Conservation (phyloP, 805 yeast genomes). For the Wickerhamiella galacta region DNA sequence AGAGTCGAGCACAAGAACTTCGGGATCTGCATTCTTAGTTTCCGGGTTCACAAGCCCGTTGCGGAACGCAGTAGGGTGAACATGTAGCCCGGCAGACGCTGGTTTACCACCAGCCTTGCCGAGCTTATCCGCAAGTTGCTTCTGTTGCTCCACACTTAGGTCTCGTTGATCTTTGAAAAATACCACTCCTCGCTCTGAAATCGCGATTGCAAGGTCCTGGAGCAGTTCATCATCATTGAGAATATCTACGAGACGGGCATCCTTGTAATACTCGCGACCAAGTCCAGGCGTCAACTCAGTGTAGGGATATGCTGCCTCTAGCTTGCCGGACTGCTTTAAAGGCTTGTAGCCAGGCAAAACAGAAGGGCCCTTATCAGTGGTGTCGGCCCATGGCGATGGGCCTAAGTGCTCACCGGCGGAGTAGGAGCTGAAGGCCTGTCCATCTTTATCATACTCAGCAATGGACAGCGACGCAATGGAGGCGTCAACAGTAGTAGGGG, state of each 20-base stretch:
- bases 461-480: too few relatives aligned
- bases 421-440: too few relatives aligned
- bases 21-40: slow-evolving; percentile 19
- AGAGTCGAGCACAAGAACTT: slow-evolving; percentile 16
- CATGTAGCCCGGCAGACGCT: slow-evolving; percentile 16
- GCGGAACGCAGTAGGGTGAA: slow-evolving; percentile 20
- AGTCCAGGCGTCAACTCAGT: slow-evolving; percentile 19
- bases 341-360: slow-evolving; percentile 9
- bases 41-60: slow-evolving; percentile 16
- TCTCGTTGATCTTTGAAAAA: slow-evolving; percentile 33
- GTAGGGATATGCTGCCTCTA: slow-evolving; percentile 16
- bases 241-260: slow-evolving; percentile 16
- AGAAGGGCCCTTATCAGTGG: slow-evolving; percentile 14
- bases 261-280: slow-evolving; percentile 20
- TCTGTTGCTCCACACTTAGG: slow-evolving; percentile 17
- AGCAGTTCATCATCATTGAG: slow-evolving; percentile 17
- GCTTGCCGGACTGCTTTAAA: slow-evolving; percentile 13
- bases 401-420: too few relatives aligned
- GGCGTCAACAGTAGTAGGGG: too few relatives aligned
- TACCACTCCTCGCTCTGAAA: slow-evolving; percentile 34
- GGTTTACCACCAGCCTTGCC: slow-evolving; percentile 19
- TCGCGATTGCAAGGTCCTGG: slow-evolving; percentile 30
- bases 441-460: too few relatives aligned
- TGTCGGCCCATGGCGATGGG: slow-evolving; percentile 17
- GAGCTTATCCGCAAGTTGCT: slow-evolving; percentile 15